Evolutionary conservation across 169 alveolate species (phyloP).

Genomic region (Plasmodium sp.): DNA sequence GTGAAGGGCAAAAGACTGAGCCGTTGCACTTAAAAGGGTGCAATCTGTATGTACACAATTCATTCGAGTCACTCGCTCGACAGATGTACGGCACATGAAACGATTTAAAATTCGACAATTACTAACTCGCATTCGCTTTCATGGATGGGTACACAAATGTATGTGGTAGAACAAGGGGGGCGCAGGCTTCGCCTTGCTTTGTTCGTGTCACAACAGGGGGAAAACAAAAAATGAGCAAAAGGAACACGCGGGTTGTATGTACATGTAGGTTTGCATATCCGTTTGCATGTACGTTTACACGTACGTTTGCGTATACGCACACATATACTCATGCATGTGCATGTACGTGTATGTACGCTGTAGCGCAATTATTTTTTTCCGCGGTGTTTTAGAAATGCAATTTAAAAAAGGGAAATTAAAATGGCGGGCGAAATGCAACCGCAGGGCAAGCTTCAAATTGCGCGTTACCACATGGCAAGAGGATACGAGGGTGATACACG

Average conservation of each 20-base stretch:
- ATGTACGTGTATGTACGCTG: neutral
- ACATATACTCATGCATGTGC: neutral
- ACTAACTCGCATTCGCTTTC: neutral
- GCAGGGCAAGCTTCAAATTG: neutral
- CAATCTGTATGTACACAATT: neutral
- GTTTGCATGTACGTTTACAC: neutral
- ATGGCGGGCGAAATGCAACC: neutral
- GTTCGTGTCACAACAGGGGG: neutral
- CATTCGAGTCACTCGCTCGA: neutral
- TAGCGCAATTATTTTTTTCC: neutral
- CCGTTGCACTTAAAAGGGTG: neutral
- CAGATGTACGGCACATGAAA: neutral
- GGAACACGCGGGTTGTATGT: neutral
- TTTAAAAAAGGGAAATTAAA: neutral
- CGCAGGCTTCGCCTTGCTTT: neutral
- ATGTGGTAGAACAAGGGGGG: neutral
- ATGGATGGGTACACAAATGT: neutral
- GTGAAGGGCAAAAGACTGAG: neutral
- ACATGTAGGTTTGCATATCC: neutral
- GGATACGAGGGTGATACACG: no score
- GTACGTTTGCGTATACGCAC: neutral
- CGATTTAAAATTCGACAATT: slow-evolving; percentile 2
- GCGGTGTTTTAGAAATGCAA: neutral
- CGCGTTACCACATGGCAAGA: neutral
- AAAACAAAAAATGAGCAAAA: neutral